phyloP scores from a whole-genome alignment of 768 basidiomycete genomes.

The Lepiota brunneoincarnata region DNA sequence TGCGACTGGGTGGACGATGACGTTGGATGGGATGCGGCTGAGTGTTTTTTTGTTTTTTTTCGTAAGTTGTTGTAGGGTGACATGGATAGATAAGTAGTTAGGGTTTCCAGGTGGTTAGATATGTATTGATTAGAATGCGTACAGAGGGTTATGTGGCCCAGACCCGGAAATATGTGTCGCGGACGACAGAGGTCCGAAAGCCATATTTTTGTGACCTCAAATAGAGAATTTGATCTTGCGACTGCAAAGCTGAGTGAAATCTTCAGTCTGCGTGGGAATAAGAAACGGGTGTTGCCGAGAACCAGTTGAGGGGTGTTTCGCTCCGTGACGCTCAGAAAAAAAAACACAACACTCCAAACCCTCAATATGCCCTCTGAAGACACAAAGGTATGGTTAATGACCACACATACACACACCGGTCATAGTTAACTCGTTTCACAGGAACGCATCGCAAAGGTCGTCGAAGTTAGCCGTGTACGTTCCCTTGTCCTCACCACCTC shows the following conservation, averaged over 20 bases:
- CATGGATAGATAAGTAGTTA: too few relatives aligned
- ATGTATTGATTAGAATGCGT: conserved; percentile 36
- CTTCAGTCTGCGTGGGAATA: too few relatives aligned
- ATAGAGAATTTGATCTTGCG: too few relatives aligned
- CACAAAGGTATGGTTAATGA: conserved; percentile 61
- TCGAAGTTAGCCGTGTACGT: conserved; percentile 81
- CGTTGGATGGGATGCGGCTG: conserved; percentile 68
- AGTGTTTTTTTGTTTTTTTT: background rate
- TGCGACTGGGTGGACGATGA: conserved; percentile 89
- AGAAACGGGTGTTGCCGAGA: background rate
- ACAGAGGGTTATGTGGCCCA: conserved; percentile 26
- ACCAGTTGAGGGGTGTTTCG: conserved; percentile 12
- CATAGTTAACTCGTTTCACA: conserved; percentile 22
- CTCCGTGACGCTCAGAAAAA: conserved; percentile 16
- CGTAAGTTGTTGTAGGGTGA: too few relatives aligned
- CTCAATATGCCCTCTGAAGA: conserved; percentile 82
- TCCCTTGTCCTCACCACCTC: background rate
- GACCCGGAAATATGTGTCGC: conserved; percentile 46
- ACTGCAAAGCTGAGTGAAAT: conserved; percentile 13
- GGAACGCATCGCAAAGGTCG: conserved; percentile 81
- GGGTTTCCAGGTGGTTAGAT: too few relatives aligned
- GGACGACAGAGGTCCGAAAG: conserved; percentile 46
- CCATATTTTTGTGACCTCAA: conserved; percentile 34
- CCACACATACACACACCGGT: background rate
- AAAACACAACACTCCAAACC: conserved; percentile 15